Evolutionary conservation across 78 protist species (phyloP).

Genomic region (Pigoraptor vietnamica): DNA sequence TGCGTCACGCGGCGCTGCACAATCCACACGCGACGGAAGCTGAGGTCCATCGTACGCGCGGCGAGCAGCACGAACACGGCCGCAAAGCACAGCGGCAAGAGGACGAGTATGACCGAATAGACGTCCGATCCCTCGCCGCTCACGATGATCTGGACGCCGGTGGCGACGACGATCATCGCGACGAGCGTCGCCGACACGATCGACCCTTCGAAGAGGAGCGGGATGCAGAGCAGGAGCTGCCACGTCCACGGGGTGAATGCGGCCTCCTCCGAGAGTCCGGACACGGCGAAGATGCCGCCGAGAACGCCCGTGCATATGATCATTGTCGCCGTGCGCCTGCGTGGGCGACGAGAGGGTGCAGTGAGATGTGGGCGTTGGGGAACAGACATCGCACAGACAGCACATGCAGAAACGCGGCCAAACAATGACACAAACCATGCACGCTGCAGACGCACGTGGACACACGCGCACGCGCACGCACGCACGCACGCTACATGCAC

Average conservation of each 20-base stretch:
- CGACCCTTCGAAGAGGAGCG: not conserved
- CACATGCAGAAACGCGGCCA: not conserved
- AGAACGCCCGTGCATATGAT: not conserved
- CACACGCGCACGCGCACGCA: not conserved
- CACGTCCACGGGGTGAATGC: not conserved
- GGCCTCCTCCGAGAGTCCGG: not conserved
- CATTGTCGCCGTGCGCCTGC: not conserved
- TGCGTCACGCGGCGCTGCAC: not conserved
- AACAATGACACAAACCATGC: not conserved
- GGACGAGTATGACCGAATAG: not conserved
- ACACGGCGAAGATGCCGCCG: not conserved
- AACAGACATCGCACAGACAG: not conserved
- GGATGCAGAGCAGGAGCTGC: not conserved
- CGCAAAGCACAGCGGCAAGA: not conserved
- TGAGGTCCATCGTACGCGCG: not conserved
- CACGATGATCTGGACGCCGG: not conserved
- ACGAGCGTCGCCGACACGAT: not conserved
- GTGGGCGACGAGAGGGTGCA: not conserved
- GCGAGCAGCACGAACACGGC: not conserved
- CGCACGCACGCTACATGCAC: not conserved
- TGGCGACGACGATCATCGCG: not conserved
- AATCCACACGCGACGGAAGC: not conserved
- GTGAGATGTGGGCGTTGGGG: too few relatives aligned
- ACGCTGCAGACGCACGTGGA: not conserved
- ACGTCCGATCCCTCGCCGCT: not conserved